Percentiles rank a stretch among this genome's conserved stretches.
phyloP scores from a whole-genome alignment of 2,329 filamentous ascomycete species.

The Cladophialophora immunda region DNA sequence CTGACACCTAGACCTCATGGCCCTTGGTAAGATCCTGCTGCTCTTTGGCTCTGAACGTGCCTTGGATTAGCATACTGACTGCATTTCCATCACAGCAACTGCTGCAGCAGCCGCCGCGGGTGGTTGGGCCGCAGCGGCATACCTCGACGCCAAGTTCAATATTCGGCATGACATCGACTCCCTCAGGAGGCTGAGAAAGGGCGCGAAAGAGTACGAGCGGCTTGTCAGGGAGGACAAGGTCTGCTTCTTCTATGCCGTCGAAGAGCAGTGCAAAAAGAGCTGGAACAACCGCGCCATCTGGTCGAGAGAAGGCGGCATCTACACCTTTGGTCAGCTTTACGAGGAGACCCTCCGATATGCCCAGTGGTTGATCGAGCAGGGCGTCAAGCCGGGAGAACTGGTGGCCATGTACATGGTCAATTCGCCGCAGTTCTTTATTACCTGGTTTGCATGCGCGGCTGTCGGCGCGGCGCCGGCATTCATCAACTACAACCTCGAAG shows the following conservation, averaged over 20 bases:
- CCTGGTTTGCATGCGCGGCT: slow-evolving; percentile 70
- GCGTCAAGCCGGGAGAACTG: slow-evolving; percentile 67
- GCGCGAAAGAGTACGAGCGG: slow-evolving; percentile 57
- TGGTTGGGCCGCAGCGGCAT: slow-evolving; percentile 60
- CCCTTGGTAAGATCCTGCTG: slow-evolving; percentile 28
- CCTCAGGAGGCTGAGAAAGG: slow-evolving; percentile 55
- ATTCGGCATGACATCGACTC: slow-evolving; percentile 67
- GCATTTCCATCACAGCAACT: slow-evolving; percentile 21
- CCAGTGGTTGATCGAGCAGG: slow-evolving; percentile 67
- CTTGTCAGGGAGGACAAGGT: slow-evolving; percentile 62
- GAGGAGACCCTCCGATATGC: slow-evolving; percentile 68
- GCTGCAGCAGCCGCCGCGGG: slow-evolving; percentile 45
- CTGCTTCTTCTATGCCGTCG: slow-evolving; percentile 73
- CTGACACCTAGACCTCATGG: slow-evolving; percentile 15
- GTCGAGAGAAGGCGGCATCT: slow-evolving; percentile 66
- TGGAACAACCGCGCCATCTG: slow-evolving; percentile 70
- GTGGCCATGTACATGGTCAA: slow-evolving; percentile 74
- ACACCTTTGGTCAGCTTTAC: slow-evolving; percentile 67
- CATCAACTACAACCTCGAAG: slow-evolving; percentile 71
- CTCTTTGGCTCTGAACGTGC: not conserved
- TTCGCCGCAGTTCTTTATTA: slow-evolving; percentile 71
- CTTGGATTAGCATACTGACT: slow-evolving; percentile 17
- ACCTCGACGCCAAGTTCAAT: slow-evolving; percentile 75
- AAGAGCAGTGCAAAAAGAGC: slow-evolving; percentile 61
- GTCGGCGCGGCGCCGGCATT: slow-evolving; percentile 74